Base-by-base conservation (phyloP, 441 rosid species). In the Codiaeum variegatum region DNA sequence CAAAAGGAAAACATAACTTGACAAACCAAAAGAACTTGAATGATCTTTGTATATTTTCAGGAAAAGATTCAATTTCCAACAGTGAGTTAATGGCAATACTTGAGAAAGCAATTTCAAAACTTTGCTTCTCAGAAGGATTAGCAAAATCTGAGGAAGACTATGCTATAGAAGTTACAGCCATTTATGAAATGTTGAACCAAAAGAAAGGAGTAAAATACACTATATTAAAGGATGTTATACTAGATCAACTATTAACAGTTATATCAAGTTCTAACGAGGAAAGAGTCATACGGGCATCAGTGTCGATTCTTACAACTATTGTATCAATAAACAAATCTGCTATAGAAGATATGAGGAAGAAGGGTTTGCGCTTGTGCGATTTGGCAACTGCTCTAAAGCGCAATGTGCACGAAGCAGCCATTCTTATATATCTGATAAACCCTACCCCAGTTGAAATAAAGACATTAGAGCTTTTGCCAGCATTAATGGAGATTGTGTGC, bases 341-440 rank as follows among this genome's bases (percentile, higher is more conserved):
- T 63, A 26, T 90, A 26, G 87, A 87, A 5, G 93, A 92, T 65
- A 81, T 95, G 70, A 92, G 89, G 84, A 88, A 75, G 71, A 92
- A 87, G 65, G 96, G 98, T 65, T 80, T 95, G 66, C 80, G 77
- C 56, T 65, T 91, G 74, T 78, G 83, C 42, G 89, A 90, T 74
- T 78, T 94, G 69, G 97, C 96, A 38, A 84, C 83, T 59, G 96
- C 98, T 13, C 77, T 92, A 62, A 88, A 95, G 67, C 79, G 75
- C 64, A 92, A 95, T 32, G 94, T 95, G 66, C 92, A 89, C 19
- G 97, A 95, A 77, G 97, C 98, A 69, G 95, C 96, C 63, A 81
- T 77, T 23, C 89, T 95, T 55, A 91, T 95, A 59, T 88, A 92
- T 78, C 66, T 92, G 70, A 87, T 90, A 80, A 86, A 92, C 73